These are phyloP conservation scores for Xylariaceae sp. DNA, from an alignment of 2,329 filamentous ascomycete species.

Conservation along the genomic window DNA sequence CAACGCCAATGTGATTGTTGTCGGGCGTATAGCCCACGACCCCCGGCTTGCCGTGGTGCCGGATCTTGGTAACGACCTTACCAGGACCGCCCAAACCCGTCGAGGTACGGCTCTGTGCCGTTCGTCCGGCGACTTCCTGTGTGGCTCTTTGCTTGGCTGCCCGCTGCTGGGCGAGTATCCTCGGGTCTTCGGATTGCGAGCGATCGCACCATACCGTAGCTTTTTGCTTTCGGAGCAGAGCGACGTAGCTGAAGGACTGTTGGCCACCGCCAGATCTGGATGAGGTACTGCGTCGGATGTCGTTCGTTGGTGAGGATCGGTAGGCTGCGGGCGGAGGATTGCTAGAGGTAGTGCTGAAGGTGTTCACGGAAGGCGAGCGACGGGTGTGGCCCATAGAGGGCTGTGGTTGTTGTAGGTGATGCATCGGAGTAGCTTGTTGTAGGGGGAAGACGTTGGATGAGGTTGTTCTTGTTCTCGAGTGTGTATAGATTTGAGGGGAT, in stretches of 20 bases:
- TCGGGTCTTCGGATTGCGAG: constrained; percentile 85
- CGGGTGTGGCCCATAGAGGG: constrained; percentile 37
- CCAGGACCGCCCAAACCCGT: constrained; percentile 58
- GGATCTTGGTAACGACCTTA: constrained; percentile 78
- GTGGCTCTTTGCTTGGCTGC: constrained; percentile 84
- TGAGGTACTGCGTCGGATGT: constrained; percentile 73
- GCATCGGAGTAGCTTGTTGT: constrained; percentile 23
- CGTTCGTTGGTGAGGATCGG: constrained; percentile 50
- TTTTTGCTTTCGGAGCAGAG: constrained; percentile 93
- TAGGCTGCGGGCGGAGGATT: constrained; percentile 56
- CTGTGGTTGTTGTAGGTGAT: constrained; percentile 31
- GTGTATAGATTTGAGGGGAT: constrained; percentile 38
- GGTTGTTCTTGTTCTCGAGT: constrained; percentile 52
- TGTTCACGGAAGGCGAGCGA: constrained; percentile 62
- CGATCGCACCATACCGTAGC: constrained; percentile 98
- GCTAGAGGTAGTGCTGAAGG: constrained; percentile 67
- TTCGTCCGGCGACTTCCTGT: constrained; percentile 71
- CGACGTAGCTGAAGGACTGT: constrained; percentile 77
- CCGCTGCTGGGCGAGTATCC: constrained; percentile 75
- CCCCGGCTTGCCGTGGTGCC: constrained; percentile 78
- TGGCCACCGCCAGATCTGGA: constrained; percentile 61
- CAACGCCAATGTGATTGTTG: constrained; percentile 67
- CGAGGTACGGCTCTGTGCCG: constrained; percentile 49
- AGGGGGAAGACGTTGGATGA: constrained; percentile 49
- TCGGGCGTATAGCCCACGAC: constrained; percentile 75